These are phyloP conservation scores for Phytophthora vignae DNA, from an alignment of 352 stramenopile species.

Conservation along the genomic window DNA sequence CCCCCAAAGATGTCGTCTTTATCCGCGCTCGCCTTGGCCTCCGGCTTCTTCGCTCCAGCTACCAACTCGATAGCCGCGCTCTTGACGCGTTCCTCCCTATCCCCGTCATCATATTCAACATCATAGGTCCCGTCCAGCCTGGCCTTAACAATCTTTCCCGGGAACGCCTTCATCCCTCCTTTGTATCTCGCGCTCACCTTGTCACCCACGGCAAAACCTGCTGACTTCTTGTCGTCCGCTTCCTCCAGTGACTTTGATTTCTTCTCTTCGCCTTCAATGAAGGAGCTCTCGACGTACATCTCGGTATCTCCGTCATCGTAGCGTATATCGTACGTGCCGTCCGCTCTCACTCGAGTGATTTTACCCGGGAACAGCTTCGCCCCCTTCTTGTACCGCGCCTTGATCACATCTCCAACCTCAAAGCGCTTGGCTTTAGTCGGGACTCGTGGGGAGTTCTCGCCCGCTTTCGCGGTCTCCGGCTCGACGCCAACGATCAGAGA, in stretches of 20 bases:
- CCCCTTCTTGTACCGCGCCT: slow-evolving; percentile 55
- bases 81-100: slow-evolving; percentile 44
- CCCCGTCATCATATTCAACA: slow-evolving; percentile 68
- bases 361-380: slow-evolving; percentile 52
- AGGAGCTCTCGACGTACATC: slow-evolving; percentile 32
- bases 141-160: slow-evolving; percentile 53
- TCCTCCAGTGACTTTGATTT: background rate
- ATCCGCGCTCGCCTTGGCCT: slow-evolving; percentile 20
- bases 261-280: slow-evolving; percentile 27
- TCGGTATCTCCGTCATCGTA: slow-evolving; percentile 73
- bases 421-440: slow-evolving; percentile 20
- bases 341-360: slow-evolving; percentile 50
- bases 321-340: slow-evolving; percentile 76
- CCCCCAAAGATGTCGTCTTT: slow-evolving; percentile 42
- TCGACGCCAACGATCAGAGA: slow-evolving; percentile 23
- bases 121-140: slow-evolving; percentile 68
- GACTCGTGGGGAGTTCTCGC: slow-evolving; percentile 6
- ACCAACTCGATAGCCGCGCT: slow-evolving; percentile 24
- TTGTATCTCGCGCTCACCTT: slow-evolving; percentile 55
- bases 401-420: slow-evolving; percentile 36
- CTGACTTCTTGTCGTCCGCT: slow-evolving; percentile 14
- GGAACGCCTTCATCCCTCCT: slow-evolving; percentile 43
- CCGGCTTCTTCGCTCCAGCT: slow-evolving; percentile 9
- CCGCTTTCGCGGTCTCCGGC: slow-evolving; percentile 6
- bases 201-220: slow-evolving; percentile 43